These are phyloP conservation scores for Entomortierella beljakovae DNA, from an alignment of 192 early-diverging fungal genomes.

Conservation along the genomic window DNA sequence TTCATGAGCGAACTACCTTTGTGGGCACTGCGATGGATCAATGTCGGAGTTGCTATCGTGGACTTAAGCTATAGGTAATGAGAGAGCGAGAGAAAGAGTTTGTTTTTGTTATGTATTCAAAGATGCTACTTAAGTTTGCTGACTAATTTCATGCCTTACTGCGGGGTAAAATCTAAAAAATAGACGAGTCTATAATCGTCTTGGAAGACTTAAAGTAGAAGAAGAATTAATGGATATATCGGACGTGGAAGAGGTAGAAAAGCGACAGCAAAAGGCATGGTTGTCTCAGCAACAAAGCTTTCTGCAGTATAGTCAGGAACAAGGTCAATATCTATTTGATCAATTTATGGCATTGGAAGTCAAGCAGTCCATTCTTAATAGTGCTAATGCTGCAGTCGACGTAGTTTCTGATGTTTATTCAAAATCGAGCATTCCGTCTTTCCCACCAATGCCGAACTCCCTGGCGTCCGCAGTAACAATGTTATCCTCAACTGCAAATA, in stretches of 20 bases:
- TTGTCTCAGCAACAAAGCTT: slow-evolving; percentile 38
- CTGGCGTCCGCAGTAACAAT: slow-evolving; percentile 34
- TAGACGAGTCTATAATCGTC: slow-evolving; percentile 47
- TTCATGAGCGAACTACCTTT: slow-evolving; percentile 66
- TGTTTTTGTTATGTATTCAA: neutral
- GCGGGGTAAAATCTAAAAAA: neutral
- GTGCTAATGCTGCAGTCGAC: slow-evolving; percentile 50
- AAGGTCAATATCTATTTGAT: slow-evolving; percentile 37
- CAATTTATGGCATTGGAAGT: slow-evolving; percentile 50
- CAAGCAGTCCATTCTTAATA: slow-evolving; percentile 38
- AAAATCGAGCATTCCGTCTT: slow-evolving; percentile 42
- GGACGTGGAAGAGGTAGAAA: slow-evolving; percentile 48
- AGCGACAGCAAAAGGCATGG: slow-evolving; percentile 51
- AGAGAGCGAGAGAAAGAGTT: neutral
- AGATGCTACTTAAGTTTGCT: neutral
- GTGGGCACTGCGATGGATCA: slow-evolving; percentile 68
- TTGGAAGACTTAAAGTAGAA: slow-evolving; percentile 44
- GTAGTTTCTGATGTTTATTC: slow-evolving; percentile 44
- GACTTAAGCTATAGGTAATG: slow-evolving; percentile 58
- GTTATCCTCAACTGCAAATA: slow-evolving; percentile 8
- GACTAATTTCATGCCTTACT: neutral
- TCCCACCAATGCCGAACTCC: slow-evolving; percentile 34
- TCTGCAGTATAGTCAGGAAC: slow-evolving; percentile 45
- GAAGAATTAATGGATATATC: slow-evolving; percentile 52
- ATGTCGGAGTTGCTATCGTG: slow-evolving; percentile 64